Conservation (phyloP, 164 flowering plant genomes). For the Aristolochia contorta region DNA sequence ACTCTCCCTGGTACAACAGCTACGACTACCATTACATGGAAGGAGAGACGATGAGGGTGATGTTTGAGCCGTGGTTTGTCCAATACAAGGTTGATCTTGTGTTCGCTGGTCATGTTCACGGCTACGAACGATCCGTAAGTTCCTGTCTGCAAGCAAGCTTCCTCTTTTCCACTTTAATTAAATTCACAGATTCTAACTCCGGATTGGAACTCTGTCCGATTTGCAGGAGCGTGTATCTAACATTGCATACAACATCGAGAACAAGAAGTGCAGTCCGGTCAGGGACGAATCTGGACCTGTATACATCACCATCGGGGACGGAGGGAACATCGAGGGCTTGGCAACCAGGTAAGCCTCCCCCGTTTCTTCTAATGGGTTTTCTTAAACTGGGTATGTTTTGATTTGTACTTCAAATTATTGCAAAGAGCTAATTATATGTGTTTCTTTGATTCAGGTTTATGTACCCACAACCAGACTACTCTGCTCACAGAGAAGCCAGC, state of each 20-base stretch:
- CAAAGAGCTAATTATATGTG: background rate
- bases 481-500: conserved; percentile 50
- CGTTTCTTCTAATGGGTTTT: background rate
- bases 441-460: conserved; percentile 25
- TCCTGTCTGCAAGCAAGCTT: too few relatives aligned
- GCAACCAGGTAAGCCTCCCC: conserved; percentile 24
- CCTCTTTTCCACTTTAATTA: too few relatives aligned
- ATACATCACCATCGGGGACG: conserved; percentile 41
- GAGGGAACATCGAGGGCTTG: conserved; percentile 45
- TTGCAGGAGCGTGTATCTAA: conserved; percentile 37
- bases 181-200: too few relatives aligned
- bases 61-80: conserved; percentile 50
- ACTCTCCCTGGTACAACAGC: conserved; percentile 42
- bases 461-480: conserved; percentile 46
- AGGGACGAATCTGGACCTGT: conserved; percentile 35
- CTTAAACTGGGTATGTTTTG: background rate
- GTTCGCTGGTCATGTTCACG: conserved; percentile 55
- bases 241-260: conserved; percentile 26
- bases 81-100: conserved; percentile 50
- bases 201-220: too few relatives aligned
- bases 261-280: conserved; percentile 28
- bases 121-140: conserved; percentile 49
- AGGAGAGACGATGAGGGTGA: conserved; percentile 55
- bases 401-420: background rate
- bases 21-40: conserved; percentile 47